These are phyloP conservation scores for Coniochaeta ligniaria DNA, from an alignment of 2,329 filamentous ascomycete species.

Conservation along the genomic window DNA sequence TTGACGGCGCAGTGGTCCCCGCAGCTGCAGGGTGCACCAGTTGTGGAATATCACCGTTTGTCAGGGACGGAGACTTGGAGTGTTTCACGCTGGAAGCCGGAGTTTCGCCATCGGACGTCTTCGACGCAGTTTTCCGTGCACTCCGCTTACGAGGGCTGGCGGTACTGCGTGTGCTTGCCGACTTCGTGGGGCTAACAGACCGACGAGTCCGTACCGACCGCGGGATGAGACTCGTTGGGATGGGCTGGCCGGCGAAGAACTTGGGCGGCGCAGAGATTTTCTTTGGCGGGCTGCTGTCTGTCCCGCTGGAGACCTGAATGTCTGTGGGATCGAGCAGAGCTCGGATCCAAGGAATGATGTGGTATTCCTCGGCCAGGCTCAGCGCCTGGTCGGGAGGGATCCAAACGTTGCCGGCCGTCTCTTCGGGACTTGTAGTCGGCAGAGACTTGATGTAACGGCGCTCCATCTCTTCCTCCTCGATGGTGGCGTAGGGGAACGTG, in stretches of 20 bases:
- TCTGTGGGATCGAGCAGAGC: slow-evolving; percentile 87
- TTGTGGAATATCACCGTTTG: slow-evolving; percentile 19
- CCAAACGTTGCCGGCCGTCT: slow-evolving; percentile 96
- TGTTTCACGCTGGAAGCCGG: slow-evolving; percentile 13
- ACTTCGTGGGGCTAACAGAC: slow-evolving; percentile 51
- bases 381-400: slow-evolving; percentile 79
- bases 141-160: slow-evolving; percentile 50
- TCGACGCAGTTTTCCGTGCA: slow-evolving; percentile 30
- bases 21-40: slow-evolving; percentile 5
- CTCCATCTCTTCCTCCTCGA: slow-evolving; percentile 66
- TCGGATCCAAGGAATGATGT: slow-evolving; percentile 77
- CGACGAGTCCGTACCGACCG: slow-evolving; percentile 44
- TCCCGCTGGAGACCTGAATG: slow-evolving; percentile 57
- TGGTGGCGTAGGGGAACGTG: slow-evolving; percentile 71
- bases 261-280: slow-evolving; percentile 75
- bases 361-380: slow-evolving; percentile 77
- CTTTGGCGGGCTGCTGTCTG: slow-evolving; percentile 55
- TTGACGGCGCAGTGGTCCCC: slow-evolving; percentile 7
- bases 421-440: slow-evolving; percentile 74
- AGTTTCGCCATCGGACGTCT: slow-evolving; percentile 25
- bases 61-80: slow-evolving; percentile 15
- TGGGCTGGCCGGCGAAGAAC: slow-evolving; percentile 43
- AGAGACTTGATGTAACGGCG: slow-evolving; percentile 80
- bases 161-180: slow-evolving; percentile 30
- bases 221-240: slow-evolving; percentile 26